Base-by-base conservation (phyloP, 495 filamentous ascomycete species). In the Talaromyces wortmannii region DNA sequence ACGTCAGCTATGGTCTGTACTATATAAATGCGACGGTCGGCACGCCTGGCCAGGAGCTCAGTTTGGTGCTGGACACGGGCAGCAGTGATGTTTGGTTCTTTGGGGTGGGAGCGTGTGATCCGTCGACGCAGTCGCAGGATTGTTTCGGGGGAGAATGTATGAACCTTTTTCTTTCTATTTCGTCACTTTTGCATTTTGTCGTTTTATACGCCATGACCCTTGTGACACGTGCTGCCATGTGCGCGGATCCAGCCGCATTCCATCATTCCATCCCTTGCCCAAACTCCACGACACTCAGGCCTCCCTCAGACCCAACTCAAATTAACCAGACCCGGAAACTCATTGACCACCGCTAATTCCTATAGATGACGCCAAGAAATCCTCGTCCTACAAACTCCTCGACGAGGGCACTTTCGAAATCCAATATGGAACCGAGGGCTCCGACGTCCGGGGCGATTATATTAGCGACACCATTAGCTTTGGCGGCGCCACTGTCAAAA, bases 21-120 rank as follows among this genome's bases (percentile, higher is more conserved):
- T 83, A 81, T 61, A 75, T 83, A 48, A 86, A 86, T 61, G 73
- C 75, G 10, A 80, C 78, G 13, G 59, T 89, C 56, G 86, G 86
- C 42, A 88, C 86, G 15, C 86, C 85, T 32, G 57, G 73, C 12
- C 79, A 81, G 57, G 56, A 60, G 1, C 46, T 88, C 10, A 68
- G 75, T 36, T 62, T 89, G 62, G 78, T 83, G 55, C 60, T 89
- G 51, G 86, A 89, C 58, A 89, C 86, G 6, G 86, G 86, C 31
- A 90, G 87, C 67, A 90, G 86, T 57, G 89, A 94, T 68, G 67
- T 92, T 1, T 92, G 89, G 89, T 72, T 23, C 75, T n/a, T 65
- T 46, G 61, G 55, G 5, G 8, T 43, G n/a, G 30, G 43, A 30
- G 49, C 55, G 11, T 56, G 55, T 36, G 36, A 56, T 18, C 2